Evolutionary conservation across 2,329 filamentous ascomycete species (phyloP), one percentile per base, ranked within the genome.

Genomic region (Ambrosiella cleistominuta): DNA sequence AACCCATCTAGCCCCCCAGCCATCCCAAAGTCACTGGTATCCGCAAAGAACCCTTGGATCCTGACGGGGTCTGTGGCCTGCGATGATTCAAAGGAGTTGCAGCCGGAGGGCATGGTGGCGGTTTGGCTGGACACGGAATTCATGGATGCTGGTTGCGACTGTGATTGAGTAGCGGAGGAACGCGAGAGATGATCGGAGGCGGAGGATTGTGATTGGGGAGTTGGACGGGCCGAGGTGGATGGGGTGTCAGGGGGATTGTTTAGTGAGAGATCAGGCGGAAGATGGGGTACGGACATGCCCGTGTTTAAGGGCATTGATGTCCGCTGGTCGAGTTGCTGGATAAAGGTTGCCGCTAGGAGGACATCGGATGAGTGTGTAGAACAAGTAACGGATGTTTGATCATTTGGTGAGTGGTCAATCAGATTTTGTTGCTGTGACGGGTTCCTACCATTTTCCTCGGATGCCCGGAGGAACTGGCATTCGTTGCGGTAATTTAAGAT

Each of bases 401-500:
- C 50, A 27, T 12, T 57, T 42, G 59, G 53, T 11, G 50, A 15
- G 3, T 44, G 65, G 44, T 73, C 69, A 19, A 68, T 65, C n/a
- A 75, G 64, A 8, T 75, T 71, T 0, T 71, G 70, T 0, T 64
- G 68, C 11, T 64, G 66, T 4, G 68, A 66, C 5, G 69, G 65
- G 56, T 75, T 72, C 27, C 27, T 3, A 35, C 69, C 70, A 53
- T 71, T 69, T 42, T 74, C 71, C 5, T 67, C 72, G 4, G 63
- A 54, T 3, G 63, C 64, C 61, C 72, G 74, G 65, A 74, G 63
- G 60, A 71, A 75, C 54, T 71, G 65, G 61, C 71, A 74, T 53
- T 74, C 70, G 61, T 74, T 71, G 19, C 68, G 69, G 62, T 74
- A 76, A 0, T 70, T 64, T 54, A 75, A 60, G 50, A 76, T 72